Evolutionary conservation across 2,329 filamentous ascomycete genomes (phyloP).

Genomic region (Xylaria sp.): DNA sequence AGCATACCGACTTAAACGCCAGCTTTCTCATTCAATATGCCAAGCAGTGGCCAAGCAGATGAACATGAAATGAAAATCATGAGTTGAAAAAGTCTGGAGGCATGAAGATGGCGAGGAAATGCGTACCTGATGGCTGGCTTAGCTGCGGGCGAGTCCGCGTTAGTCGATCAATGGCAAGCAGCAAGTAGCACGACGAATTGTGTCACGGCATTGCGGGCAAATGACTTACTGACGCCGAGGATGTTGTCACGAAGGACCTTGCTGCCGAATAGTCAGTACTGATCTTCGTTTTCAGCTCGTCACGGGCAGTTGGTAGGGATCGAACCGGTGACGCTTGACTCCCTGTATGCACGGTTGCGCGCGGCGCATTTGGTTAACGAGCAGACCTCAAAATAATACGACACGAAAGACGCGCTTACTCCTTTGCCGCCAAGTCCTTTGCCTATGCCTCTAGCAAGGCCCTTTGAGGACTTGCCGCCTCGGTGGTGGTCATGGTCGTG

Average conservation of each 20-base stretch:
- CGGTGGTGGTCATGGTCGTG: conserved; percentile 6
- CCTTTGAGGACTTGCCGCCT: conserved; percentile 22
- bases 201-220: no score
- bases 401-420: conserved; percentile 16
- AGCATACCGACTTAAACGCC: not conserved
- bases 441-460: conserved; percentile 17
- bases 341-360: conserved; percentile 18
- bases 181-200: no score
- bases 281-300: not conserved
- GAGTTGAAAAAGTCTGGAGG: no score
- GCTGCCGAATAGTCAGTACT: conserved; percentile 14
- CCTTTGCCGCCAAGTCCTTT: conserved; percentile 27
- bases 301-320: conserved; percentile 1
- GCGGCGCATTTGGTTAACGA: conserved; percentile 1
- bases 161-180: conserved; percentile 8
- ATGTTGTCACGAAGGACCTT: conserved; percentile 34
- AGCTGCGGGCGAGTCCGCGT: conserved; percentile 33
- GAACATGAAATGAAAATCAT: no score
- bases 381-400: not conserved
- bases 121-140: conserved; percentile 51
- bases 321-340: conserved; percentile 27
- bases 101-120: not conserved
- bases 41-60: not conserved
- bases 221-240: conserved; percentile 30
- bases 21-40: not conserved